A percentile compares a stretch with the other conserved stretches of the same genome.
Conservation (phyloP, 345 rosid species). For the Kernera saxatilis region DNA sequence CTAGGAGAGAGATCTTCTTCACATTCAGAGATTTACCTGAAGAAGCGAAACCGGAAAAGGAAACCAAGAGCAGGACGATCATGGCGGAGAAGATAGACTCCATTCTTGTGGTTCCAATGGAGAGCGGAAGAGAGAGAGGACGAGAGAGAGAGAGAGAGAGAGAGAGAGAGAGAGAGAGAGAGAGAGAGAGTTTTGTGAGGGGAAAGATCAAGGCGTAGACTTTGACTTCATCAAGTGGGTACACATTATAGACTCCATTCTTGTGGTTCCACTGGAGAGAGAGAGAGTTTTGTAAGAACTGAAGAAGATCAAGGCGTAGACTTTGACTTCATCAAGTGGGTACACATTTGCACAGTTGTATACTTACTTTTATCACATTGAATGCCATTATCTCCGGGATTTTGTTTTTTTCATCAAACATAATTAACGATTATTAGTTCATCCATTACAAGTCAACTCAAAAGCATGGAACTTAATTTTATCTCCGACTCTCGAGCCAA, state of each 20-base stretch:
- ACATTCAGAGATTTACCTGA: slow-evolving; percentile 40
- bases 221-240: background rate
- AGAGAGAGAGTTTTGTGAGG: background rate
- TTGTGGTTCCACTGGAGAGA: too few species aligned
- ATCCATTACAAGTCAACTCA: background rate
- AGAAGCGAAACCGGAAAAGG: slow-evolving; percentile 44
- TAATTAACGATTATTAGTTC: background rate
- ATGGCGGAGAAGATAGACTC: slow-evolving; percentile 31
- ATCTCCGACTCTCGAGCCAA: background rate
- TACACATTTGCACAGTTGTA: background rate
- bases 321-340: background rate
- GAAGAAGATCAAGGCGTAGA: background rate
- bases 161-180: background rate
- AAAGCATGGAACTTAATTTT: background rate
- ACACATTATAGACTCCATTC: too few species aligned
- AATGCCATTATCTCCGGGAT: background rate
- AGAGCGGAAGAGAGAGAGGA: background rate
- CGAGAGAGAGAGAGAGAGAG: background rate
- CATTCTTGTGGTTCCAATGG: slow-evolving; percentile 32
- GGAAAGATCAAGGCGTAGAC: slow-evolving; percentile 1
- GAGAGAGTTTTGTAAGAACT: background rate
- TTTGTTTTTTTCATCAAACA: background rate
- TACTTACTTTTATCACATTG: background rate
- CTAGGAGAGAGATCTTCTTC: background rate
- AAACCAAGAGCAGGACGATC: slow-evolving; percentile 44